A percentile compares a stretch with the other conserved stretches of the same genome.
Conservation (phyloP, 352 stramenopile species). For the Globisporangium splendens region DNA sequence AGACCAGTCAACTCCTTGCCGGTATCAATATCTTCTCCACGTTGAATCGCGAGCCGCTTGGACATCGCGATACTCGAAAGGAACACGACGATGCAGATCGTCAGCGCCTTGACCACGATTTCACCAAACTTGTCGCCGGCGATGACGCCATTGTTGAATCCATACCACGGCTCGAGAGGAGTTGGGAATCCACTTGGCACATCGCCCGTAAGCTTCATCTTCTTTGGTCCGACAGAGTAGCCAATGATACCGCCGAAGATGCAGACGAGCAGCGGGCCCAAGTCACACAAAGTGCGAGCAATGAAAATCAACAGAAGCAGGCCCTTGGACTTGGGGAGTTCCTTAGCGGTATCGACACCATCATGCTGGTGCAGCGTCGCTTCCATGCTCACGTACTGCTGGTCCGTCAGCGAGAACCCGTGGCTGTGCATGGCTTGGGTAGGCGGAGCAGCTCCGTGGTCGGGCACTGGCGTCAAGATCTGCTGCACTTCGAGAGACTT, state of each 20-base stretch:
- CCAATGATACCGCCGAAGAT: conserved; percentile 45
- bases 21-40: conserved; percentile 61
- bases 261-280: conserved; percentile 76
- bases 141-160: conserved; percentile 33
- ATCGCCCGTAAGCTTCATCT: conserved; percentile 61
- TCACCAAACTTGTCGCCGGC: conserved; percentile 31
- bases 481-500: conserved; percentile 15
- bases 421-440: conserved; percentile 21
- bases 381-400: conserved; percentile 41
- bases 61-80: conserved; percentile 88
- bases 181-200: conserved; percentile 65
- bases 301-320: conserved; percentile 27
- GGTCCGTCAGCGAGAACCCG: conserved; percentile 36
- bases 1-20: conserved; percentile 86
- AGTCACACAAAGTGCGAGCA: conserved; percentile 38
- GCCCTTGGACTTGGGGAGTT: conserved; percentile 16
- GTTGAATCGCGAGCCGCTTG: conserved; percentile 74
- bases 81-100: conserved; percentile 81
- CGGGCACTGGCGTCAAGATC: conserved; percentile 11
- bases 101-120: conserved; percentile 58
- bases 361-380: conserved; percentile 8
- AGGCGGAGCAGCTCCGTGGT: conserved; percentile 6
- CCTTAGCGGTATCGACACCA: conserved; percentile 2
- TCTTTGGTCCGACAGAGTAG: conserved; percentile 43
- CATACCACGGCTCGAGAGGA: conserved; percentile 42